Percentiles rank a stretch among this genome's conserved stretches.
phyloP scores from a whole-genome alignment of 139 green algal genomes.

The Pycnococcus provasolii region DNA sequence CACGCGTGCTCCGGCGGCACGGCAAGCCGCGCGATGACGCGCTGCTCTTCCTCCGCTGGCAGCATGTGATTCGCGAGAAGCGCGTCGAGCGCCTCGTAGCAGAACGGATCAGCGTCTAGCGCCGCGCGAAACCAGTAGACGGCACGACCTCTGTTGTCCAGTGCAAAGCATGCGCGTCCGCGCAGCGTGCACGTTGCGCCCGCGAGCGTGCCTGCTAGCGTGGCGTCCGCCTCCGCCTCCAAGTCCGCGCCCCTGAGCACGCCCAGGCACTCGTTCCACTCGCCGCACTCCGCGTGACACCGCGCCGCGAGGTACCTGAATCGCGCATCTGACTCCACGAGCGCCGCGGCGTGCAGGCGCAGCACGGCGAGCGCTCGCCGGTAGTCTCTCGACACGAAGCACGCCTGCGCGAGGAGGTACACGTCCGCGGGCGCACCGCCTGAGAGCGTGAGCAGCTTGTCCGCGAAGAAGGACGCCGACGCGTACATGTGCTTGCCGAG shows the following conservation, averaged over 20 bases:
- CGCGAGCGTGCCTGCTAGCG: conserved; percentile 26
- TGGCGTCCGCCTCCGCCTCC: conserved; percentile 5
- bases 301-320: conserved; percentile 47
- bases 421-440: conserved; percentile 50
- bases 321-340: conserved; percentile 42
- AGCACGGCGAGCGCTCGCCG: not conserved
- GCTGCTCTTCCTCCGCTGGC: conserved; percentile 56
- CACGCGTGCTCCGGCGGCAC: conserved; percentile 50
- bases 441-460: conserved; percentile 80
- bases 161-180: conserved; percentile 56
- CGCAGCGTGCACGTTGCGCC: conserved; percentile 63
- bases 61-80: conserved; percentile 83
- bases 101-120: conserved; percentile 72
- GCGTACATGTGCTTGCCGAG: conserved; percentile 78
- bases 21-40: conserved; percentile 47
- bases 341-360: conserved; percentile 2
- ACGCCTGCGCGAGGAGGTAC: conserved; percentile 67
- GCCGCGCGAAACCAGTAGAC: conserved; percentile 44
- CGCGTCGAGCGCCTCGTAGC: conserved; percentile 78
- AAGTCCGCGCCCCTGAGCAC: conserved; percentile 47
- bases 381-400: not conserved
- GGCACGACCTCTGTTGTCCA: conserved; percentile 65
- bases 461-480: conserved; percentile 83
- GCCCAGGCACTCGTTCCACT: conserved; percentile 81
- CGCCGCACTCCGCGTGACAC: conserved; percentile 57